These are phyloP conservation scores for Spergularia bocconei DNA, from an alignment of 148 eudicot species.

Conservation along the genomic window DNA sequence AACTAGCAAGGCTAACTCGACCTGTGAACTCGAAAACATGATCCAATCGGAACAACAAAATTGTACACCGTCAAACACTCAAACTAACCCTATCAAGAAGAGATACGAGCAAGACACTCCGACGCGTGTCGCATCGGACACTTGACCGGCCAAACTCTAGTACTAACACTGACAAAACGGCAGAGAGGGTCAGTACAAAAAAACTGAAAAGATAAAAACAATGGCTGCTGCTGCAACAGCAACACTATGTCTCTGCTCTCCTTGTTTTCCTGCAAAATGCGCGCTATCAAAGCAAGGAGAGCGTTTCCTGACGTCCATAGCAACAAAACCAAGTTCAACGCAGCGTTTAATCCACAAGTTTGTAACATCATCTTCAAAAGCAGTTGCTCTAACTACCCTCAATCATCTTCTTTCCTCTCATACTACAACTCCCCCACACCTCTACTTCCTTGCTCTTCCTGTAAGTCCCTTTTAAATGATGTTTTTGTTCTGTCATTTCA, in stretches of 20 bases:
- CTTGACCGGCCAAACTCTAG: too few species aligned
- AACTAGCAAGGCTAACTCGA: too few species aligned
- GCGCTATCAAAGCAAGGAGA: slow-evolving; percentile 60
- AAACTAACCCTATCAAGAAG: too few species aligned
- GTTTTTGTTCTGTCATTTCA: too few species aligned
- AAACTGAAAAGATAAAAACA: too few species aligned
- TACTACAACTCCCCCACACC: slow-evolving; percentile 37
- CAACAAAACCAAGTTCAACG: slow-evolving; percentile 26
- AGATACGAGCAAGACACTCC: too few species aligned
- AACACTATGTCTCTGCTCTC: neutral
- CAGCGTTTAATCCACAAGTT: slow-evolving; percentile 56
- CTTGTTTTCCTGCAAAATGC: slow-evolving; percentile 4
- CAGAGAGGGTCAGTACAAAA: too few species aligned
- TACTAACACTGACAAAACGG: too few species aligned
- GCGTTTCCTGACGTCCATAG: slow-evolving; percentile 52
- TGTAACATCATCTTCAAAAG: slow-evolving; percentile 55
- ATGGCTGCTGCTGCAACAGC: neutral
- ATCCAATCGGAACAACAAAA: too few species aligned
- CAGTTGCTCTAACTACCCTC: slow-evolving; percentile 58
- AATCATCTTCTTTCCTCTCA: slow-evolving; percentile 62
- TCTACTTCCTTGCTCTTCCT: slow-evolving; percentile 58
- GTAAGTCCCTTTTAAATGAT: slow-evolving; percentile 56
- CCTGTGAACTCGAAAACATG: too few species aligned
- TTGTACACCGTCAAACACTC: too few species aligned
- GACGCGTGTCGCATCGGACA: too few species aligned